Conservation (phyloP, 306 rosid species). For the Vachellia collinsii region DNA sequence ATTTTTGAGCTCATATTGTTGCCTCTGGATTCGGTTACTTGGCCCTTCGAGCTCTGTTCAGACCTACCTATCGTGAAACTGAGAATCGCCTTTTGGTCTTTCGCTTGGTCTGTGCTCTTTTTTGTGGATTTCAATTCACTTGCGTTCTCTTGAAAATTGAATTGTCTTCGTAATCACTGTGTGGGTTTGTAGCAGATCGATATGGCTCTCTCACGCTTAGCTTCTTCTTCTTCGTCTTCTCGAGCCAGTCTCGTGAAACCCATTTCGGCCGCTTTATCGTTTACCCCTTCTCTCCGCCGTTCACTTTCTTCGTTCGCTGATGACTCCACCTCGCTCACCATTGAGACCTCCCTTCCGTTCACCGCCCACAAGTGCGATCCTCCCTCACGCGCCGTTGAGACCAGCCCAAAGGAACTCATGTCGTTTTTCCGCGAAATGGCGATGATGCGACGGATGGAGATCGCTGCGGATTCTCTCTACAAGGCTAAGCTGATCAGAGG, state of each 20-base stretch:
- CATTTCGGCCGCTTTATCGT: slow-evolving; percentile 43
- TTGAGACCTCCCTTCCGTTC: slow-evolving; percentile 79
- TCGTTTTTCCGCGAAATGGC: slow-evolving; percentile 71
- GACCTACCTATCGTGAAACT: background rate
- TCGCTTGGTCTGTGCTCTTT: background rate
- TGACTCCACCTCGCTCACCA: slow-evolving; percentile 48
- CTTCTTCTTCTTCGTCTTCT: slow-evolving; percentile 46
- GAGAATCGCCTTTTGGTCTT: background rate
- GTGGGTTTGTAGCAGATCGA: slow-evolving; percentile 26
- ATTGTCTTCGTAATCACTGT: background rate
- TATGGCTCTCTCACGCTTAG: slow-evolving; percentile 59
- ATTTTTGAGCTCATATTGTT: background rate
- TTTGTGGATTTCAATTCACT: background rate
- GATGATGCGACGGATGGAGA: slow-evolving; percentile 85
- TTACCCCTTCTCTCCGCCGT: slow-evolving; percentile 51
- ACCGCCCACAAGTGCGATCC: slow-evolving; percentile 61
- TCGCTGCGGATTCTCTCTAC: slow-evolving; percentile 83
- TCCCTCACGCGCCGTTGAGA: slow-evolving; percentile 71
- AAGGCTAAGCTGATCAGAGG: slow-evolving; percentile 91
- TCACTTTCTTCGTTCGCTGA: slow-evolving; percentile 50
- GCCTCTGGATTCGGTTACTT: background rate
- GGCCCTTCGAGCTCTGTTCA: background rate
- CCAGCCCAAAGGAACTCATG: slow-evolving; percentile 61
- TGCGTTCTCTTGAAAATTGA: background rate
- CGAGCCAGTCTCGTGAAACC: slow-evolving; percentile 53